Base-by-base conservation (phyloP, 2,329 filamentous ascomycete species). In the Fusarium albidum region DNA sequence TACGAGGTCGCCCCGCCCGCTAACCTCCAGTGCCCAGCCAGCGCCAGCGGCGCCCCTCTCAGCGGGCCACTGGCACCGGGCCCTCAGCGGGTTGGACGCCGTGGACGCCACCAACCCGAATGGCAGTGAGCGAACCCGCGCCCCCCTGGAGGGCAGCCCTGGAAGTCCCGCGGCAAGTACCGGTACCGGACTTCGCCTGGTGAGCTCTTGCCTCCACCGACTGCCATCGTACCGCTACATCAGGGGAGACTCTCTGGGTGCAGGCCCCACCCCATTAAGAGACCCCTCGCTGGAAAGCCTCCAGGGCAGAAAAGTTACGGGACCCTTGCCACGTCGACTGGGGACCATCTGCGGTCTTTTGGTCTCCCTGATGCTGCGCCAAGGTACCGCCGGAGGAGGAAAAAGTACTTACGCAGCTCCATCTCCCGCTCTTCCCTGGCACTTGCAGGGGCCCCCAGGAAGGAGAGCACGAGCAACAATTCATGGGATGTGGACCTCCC, bases 1-100 rank as follows among this genome's bases (percentile, higher is more conserved):
- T 63, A 62, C 59, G 59, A 62, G 59, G 49, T 60, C 43, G 55
- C 55, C 59, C 59, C 58, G 43, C 58, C 49, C 49, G 40, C 39
- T 55, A 58, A 54, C 41, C 31, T 33, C 45, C 41, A 56, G 59
- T 46, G 29, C 47, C 43, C 52, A 49, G 28, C 35, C 41, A 56
- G 43, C 40, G 53, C 45, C 21, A 21, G 37, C 37, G 45, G 44
- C 44, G 41, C 38, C 52, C 57, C 56, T 60, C 54, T 49, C 42
- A 27, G 28, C 40, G 18, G 18, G 10, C 32, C 43, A 49, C 28
- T 40, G 46, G 40, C 44, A 50, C 31, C 50, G 39, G 50, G 44
- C 41, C 21, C 53, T 29, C 46, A 62, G 58, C 48, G 51, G 51
- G 51, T 49, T 61, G 51, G 48, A 37, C 59, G 59, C 59, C 59